Base-by-base conservation (phyloP, 2,329 filamentous ascomycete species). In the Harringtonia lauricola region DNA sequence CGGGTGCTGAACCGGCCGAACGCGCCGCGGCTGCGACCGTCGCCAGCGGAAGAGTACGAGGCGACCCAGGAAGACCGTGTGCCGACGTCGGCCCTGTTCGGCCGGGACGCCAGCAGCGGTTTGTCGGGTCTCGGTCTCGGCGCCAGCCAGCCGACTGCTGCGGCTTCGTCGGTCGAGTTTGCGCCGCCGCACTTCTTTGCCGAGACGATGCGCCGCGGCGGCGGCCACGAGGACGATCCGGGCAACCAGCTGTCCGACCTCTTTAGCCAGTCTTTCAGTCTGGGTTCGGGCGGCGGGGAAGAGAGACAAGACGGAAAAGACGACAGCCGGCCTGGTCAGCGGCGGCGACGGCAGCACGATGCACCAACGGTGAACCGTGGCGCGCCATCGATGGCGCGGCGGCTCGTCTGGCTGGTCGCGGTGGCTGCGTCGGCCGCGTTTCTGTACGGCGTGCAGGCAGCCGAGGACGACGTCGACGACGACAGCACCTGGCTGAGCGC, bases 101-200 rank as follows among this genome's bases (percentile, higher is more conserved):
- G 34, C 17, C 6, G 19, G 8, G 19, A 8, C 35, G 19, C 13
- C n/a, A n/a, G 22, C 28, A 8, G 22, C 40, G 34, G 41, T 29
- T n/a, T n/a, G n/a, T n/a, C n/a, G n/a, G n/a, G n/a, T n/a, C n/a
- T n/a, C n/a, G n/a, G n/a, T n/a, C n/a, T n/a, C 10, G 18, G 29
- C 28, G 15, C 17, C 24, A 39, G 19, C 26, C 29, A n/a, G 12
- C 18, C 29, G n/a, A n/a, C 28, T 15, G 21, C 15, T 34, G 17
- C 19, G 8, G 36, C 30, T 9, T 17, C 37, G 7, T 19, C 19
- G 9, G 42, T 51, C 13, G 44, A 52, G 43, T 50, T 51, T 45
- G 34, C 76, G 46, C 73, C 76, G 38, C 77, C 76, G 2, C 72
- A 61, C n/a, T 74, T 79, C 59, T 81, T 79, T 57, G 75, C 76